Conservation (phyloP, 2,329 filamentous ascomycete species). For the Fusarium chlamydosporum region DNA sequence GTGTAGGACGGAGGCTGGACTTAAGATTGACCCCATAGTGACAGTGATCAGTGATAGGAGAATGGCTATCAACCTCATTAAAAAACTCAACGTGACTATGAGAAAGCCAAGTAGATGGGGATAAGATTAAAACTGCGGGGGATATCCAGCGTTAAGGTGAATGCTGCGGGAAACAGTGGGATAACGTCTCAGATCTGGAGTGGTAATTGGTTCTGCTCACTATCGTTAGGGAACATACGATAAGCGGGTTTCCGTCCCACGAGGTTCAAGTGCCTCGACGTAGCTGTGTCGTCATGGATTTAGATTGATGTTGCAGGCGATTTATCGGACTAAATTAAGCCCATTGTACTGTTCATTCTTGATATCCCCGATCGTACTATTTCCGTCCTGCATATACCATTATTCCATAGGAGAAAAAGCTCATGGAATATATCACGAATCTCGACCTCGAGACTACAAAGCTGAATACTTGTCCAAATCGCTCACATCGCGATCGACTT, state of each 20-base stretch:
- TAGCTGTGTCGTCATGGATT: neutral
- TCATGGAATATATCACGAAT: too few species aligned
- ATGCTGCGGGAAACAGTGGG: neutral
- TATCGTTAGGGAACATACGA: too few species aligned
- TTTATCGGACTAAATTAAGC: neutral
- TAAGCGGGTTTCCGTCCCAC: neutral
- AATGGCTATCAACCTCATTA: too few species aligned
- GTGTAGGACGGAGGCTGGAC: neutral
- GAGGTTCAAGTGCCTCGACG: neutral
- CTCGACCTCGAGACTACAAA: too few species aligned
- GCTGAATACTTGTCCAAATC: too few species aligned
- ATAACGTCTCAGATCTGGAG: neutral
- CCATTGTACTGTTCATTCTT: too few species aligned
- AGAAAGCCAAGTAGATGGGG: neutral
- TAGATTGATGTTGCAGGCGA: neutral
- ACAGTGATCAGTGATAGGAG: neutral
- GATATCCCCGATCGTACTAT: too few species aligned
- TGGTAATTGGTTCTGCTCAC: neutral
- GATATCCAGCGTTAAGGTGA: neutral
- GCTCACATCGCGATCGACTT: too few species aligned
- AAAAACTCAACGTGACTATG: too few species aligned
- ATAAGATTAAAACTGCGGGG: neutral
- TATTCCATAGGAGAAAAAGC: too few species aligned
- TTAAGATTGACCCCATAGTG: neutral
- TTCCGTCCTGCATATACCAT: too few species aligned